Base-by-base conservation (phyloP, 768 basidiomycete species). In the Cystofilobasidium macerans region DNA sequence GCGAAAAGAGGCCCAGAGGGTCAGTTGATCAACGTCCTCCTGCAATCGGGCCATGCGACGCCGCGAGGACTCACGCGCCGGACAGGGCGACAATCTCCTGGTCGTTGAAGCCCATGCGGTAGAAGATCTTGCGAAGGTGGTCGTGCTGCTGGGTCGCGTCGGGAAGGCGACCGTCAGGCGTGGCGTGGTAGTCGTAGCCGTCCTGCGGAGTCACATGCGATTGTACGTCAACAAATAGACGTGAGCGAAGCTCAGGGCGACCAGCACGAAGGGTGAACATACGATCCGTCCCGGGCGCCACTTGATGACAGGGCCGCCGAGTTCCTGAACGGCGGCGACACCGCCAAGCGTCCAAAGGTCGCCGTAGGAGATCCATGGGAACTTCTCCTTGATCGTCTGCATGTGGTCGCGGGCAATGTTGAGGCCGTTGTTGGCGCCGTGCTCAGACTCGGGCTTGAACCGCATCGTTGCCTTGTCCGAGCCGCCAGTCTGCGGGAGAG, bases 291-390 rank as follows among this genome's bases (percentile, higher is more conserved):
- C 94, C 2, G 93, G 84, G 64, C 91, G 82, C 94, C 94, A 99
- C 26, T 88, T 88, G 72, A 98, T 80, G 24, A 33, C 16, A 16
- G 94, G 94, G 18, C 94, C 94, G 63, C 83, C 85, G 82, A 91
- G 86, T 80, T 98, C 94, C 81, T 86, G 76, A 59, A 97, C 78
- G 62, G 93, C 92, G 70, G 82, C 83, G 65, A 97, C 93, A 73
- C 94, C 94, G 62, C 80, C 94, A 43, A 99, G 85, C 30, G 94
- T 99, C 92, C 93, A 95, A 64, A 95, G 80, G 75, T 97, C 93
- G 69, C 92, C 93, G 75, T 95, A 98, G 65, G 83, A 87, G 70
- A 98, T 95, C 90, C 92, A 93, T 0, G 85, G 82, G 80, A 87
- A 89, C 71, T 94, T 83, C 61, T 84, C 73, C 80, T 98, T 93